Percentiles rank a stretch among this genome's conserved stretches.
Conservation (phyloP, 2,329 filamentous ascomycete species). For the Fusarium sp. region DNA sequence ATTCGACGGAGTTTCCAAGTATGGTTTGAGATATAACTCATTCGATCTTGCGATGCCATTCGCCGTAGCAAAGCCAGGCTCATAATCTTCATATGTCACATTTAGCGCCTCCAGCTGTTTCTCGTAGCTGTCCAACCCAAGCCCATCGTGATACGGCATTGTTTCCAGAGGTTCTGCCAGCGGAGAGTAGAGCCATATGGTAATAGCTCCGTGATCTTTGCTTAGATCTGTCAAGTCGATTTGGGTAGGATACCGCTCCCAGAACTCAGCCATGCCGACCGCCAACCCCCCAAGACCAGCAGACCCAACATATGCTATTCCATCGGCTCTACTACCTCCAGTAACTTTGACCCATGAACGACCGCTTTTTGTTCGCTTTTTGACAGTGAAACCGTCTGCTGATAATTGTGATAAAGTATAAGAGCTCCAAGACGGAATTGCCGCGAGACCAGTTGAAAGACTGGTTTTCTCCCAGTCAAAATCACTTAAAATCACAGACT, state of each 20-base stretch:
- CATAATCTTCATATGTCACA: conserved; percentile 75
- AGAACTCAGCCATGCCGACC: conserved; percentile 71
- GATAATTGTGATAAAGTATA: conserved; percentile 71
- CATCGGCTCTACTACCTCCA: conserved; percentile 67
- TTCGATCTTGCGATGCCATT: conserved; percentile 71
- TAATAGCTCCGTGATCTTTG: conserved; percentile 65
- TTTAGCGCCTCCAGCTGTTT: conserved; percentile 72
- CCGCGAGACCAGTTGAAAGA: conserved; percentile 61
- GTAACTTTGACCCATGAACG: conserved; percentile 71
- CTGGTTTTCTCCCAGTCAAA: conserved; percentile 28
- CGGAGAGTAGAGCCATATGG: conserved; percentile 73
- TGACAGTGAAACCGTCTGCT: conserved; percentile 71
- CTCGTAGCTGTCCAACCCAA: conserved; percentile 68
- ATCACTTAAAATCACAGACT: conserved; percentile 48
- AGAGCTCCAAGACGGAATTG: conserved; percentile 70
- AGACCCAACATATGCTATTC: conserved; percentile 71
- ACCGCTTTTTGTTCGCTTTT: conserved; percentile 71
- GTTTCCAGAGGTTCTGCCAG: conserved; percentile 69
- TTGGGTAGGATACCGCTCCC: conserved; percentile 73
- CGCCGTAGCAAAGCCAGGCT: conserved; percentile 67
- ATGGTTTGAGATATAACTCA: conserved; percentile 63
- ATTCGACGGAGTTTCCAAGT: conserved; percentile 66
- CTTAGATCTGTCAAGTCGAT: conserved; percentile 68
- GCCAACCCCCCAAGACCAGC: conserved; percentile 70
- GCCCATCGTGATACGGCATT: conserved; percentile 69